Base-by-base conservation (phyloP, 163 green algal genomes). In the Prototheca wickerhamii region DNA sequence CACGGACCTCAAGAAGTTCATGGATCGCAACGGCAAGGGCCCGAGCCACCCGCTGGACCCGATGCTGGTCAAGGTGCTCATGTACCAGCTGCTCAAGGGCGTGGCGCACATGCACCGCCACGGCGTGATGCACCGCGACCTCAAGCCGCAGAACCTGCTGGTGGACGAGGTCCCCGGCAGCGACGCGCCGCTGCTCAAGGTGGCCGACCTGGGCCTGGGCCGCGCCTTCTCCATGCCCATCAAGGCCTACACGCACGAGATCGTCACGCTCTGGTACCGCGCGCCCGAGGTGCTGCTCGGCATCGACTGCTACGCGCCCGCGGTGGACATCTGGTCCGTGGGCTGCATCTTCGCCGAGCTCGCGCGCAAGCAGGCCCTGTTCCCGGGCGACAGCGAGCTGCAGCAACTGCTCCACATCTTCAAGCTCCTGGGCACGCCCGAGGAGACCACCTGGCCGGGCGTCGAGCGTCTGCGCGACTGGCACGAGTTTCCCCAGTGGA, bases 1-100 rank as follows among this genome's bases (percentile, higher is more conserved):
- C 65, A 98, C 89, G 29, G 93, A 99, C 77, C 82, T 99, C n/a
- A 99, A 99, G 75, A 96, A 96, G 78, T 98, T 87, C 81, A 99
- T 99, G 93, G 93, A 98, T 76, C 73, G 84, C 26, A 92, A 83
- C 43, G 89, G 91, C 51, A 96, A 91, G 58, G 91, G 93, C 7
- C 89, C 91, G 4, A 58, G 70, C 10, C 66, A 88, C 66, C 68
- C 71, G n/a, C 69, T 99, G 53, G 64, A 75, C 8, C 71, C 72
- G 0, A 49, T 71, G 26, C 72, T 85, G 7, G 75, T 99, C 65
- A 96, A 98, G 89, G 85, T 88, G 54, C 89, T 98, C 73, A 90
- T 98, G 82, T 99, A 97, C 79, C 93, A 99, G 78, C 85, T 99
- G 42, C 80, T 95, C 59, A 96, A 96, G 68, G 93, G 93, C 17